These are phyloP conservation scores for Ananas comosus DNA, from an alignment of 176 grass and related monocot genomes.

Conservation along the genomic window DNA sequence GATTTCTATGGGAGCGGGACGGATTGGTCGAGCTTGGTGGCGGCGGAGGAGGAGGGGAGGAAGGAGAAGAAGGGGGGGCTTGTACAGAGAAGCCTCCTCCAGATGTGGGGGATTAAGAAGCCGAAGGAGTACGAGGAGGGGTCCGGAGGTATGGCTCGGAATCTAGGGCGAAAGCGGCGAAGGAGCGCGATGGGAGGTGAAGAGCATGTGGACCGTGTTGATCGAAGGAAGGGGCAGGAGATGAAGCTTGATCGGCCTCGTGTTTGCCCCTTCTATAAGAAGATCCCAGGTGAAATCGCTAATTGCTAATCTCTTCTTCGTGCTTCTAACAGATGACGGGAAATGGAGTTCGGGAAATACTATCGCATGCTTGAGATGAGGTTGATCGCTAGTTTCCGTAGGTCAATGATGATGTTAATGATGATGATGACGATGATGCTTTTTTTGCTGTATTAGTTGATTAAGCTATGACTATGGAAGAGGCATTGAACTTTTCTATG, in stretches of 20 bases:
- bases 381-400: too few relatives aligned
- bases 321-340: neutral
- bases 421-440: too few relatives aligned
- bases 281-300: conserved; percentile 38
- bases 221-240: neutral
- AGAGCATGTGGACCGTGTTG: neutral
- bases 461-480: too few relatives aligned
- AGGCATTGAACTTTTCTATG: too few relatives aligned
- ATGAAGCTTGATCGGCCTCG: neutral
- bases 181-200: conserved; percentile 1
- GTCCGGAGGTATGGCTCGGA: neutral
- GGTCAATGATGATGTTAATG: too few relatives aligned
- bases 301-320: neutral
- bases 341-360: too few relatives aligned
- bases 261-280: conserved; percentile 52
- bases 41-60: neutral
- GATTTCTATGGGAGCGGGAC: conserved; percentile 56
- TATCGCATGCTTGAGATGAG: too few relatives aligned
- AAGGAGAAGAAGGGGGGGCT: conserved; percentile 14
- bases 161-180: conserved; percentile 9
- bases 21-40: conserved; percentile 43
- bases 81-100: conserved; percentile 52
- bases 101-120: conserved; percentile 49
- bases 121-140: conserved; percentile 4
- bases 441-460: too few relatives aligned